Conservation (phyloP, 805 yeast species). For the Sporopachydermia lactativora region DNA sequence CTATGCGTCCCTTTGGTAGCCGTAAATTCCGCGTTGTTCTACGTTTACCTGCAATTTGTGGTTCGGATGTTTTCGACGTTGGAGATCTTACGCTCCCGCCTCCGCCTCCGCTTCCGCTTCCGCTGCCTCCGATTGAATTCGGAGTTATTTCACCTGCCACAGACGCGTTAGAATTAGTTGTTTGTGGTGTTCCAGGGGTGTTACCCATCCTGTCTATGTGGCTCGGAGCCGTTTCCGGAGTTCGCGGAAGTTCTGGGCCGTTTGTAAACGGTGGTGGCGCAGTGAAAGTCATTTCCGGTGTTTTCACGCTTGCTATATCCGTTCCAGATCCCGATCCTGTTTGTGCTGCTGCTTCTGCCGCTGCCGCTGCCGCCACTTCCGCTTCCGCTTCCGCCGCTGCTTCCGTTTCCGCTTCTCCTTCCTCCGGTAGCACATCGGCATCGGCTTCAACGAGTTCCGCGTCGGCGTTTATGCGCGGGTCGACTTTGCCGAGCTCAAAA, state of each 20-base stretch:
- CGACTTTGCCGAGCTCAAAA: constrained; percentile 1
- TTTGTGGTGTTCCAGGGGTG: neutral
- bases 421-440: neutral
- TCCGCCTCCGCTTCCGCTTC: too few species aligned
- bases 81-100: too few species aligned
- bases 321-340: neutral
- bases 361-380: neutral
- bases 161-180: neutral
- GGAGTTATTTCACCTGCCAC: neutral
- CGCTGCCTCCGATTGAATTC: too few species aligned
- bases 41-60: neutral
- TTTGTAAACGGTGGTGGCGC: too few species aligned
- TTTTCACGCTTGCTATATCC: too few species aligned
- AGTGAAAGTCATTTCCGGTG: too few species aligned
- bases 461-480: neutral
- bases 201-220: too few species aligned
- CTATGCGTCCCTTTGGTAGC: neutral
- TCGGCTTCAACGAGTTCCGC: neutral
- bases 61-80: neutral
- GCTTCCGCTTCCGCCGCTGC: neutral
- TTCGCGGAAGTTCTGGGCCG: too few species aligned
- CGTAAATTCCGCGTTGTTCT: neutral
- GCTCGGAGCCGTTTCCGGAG: too few species aligned
- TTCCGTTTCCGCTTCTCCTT: neutral
- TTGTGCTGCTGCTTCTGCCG: neutral